Evolutionary conservation across 345 rosid species (phyloP), one percentile per base, ranked within the genome.

Genomic region (Bruguiera gymnorhiza): DNA sequence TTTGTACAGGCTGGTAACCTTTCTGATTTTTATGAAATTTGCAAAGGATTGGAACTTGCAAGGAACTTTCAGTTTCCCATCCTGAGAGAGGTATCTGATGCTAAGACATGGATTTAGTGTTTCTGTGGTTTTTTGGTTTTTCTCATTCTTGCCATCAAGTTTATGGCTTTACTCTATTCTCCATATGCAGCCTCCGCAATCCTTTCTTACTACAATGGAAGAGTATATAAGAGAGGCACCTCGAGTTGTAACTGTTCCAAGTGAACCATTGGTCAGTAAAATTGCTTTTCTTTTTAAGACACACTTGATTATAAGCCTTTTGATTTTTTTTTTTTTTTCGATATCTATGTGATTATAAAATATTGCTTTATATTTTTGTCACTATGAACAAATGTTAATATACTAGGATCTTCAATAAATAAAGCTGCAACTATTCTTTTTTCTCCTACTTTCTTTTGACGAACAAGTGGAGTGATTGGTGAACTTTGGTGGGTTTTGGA

Each of bases 181-280:
- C 27, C 63, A 54, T 68, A 48, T 82, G 30, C 76, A 96, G 99
- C 99, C 98, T 26, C 99, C 99, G 43, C 98, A 90, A 79, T 90
- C 97, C 37, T 95, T 95, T 73, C 90, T 95, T 72, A 79, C 75
- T 18, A 92, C 98, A 73, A 95, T 95, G 99, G 98, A 92, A 81
- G 99, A 95, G 84, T 95, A 95, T 74, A 90, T 95, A 73, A 84
- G 71, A 81, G 99, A 95, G 84, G 99, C 99, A 52, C 99, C 99
- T 0, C 87, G 98, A 29, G 78, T 81, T 65, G 92, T 95, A 23
- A 70, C 86, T 73, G 96, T 82, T 77, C 91, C 98, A 74, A 78
- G 57, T 59, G 90, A 86, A 74, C 92, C 92, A 68, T 64, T 92
- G 96, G 98, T 92, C 62, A 58, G 88, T 84, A 64, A 46, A 29